Conservation (phyloP, 1,284 basidiomycete species). For the Porodaedalea pini region DNA sequence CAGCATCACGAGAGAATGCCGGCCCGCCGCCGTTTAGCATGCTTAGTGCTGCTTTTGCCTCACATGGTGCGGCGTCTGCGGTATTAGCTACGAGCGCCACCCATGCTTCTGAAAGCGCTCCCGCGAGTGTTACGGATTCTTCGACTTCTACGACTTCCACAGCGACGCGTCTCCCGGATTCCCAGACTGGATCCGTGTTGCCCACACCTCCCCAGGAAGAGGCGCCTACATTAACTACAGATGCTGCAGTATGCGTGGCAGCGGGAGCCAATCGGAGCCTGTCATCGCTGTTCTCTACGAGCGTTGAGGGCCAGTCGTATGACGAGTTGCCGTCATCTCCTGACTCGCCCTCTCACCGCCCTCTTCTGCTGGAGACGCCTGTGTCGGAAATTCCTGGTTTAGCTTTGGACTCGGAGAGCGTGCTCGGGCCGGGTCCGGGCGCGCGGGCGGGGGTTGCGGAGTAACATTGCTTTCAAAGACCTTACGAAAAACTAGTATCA, state of each 20-base stretch:
- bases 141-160: background rate
- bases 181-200: background rate
- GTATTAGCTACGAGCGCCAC: background rate
- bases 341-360: slow-evolving; percentile 35
- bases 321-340: slow-evolving; percentile 37
- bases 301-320: slow-evolving; percentile 30
- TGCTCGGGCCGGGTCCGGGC: background rate
- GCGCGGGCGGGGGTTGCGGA: background rate
- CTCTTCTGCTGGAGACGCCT: slow-evolving; percentile 27
- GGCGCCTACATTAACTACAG: background rate
- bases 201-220: background rate
- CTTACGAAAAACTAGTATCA: background rate
- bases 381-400: slow-evolving; percentile 1
- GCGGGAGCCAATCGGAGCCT: slow-evolving; percentile 7
- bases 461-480: background rate
- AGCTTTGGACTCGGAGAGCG: background rate
- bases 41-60: slow-evolving; percentile 1
- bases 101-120: background rate
- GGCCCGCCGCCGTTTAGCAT: slow-evolving; percentile 2
- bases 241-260: background rate
- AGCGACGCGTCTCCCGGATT: background rate
- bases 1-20: background rate
- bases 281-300: slow-evolving; percentile 30
- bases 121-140: background rate
- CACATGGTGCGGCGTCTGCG: background rate